Percentiles rank a stretch among this genome's conserved stretches.
phyloP scores from a whole-genome alignment of 2,329 filamentous ascomycete genomes.

The Penicillium sclerotigenum region DNA sequence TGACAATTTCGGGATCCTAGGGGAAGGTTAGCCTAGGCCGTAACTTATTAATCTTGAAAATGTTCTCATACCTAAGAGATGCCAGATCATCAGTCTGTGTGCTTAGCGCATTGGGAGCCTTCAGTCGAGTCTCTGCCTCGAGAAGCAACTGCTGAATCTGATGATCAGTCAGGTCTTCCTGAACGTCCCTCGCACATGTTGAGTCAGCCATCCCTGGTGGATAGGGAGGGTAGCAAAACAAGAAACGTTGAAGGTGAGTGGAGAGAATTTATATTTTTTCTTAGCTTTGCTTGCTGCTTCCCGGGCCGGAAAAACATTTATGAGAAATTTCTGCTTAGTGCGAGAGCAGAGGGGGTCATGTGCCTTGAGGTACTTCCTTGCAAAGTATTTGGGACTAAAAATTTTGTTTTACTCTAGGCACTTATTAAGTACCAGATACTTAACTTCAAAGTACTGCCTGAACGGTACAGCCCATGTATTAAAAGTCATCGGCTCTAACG shows the following conservation, averaged over 20 bases:
- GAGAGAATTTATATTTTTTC: conserved; percentile 21
- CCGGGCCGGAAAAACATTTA: conserved; percentile 22
- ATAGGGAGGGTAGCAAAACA: conserved; percentile 6
- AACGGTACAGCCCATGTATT: background rate
- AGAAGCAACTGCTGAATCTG: conserved; percentile 62
- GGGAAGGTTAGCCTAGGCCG: background rate
- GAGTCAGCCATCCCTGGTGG: conserved; percentile 21
- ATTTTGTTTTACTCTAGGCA: no score
- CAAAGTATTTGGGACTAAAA: no score
- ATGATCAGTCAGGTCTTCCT: conserved; percentile 57
- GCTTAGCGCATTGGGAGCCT: conserved; percentile 25
- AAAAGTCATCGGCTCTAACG: background rate
- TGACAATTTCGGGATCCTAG: conserved; percentile 52
- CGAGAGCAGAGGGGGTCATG: background rate
- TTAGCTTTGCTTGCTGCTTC: conserved; percentile 19
- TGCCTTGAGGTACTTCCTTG: background rate
- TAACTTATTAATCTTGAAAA: background rate
- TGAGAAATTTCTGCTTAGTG: conserved; percentile 10
- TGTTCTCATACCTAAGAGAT: conserved; percentile 9
- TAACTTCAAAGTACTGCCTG: fast-evolving
- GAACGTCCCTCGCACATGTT: conserved; percentile 14
- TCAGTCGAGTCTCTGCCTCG: conserved; percentile 60
- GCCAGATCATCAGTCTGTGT: conserved; percentile 13
- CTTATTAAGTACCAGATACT: background rate
- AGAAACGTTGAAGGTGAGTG: background rate